phyloP scores from a whole-genome alignment of 108 stramenopile species.

The Nitzschia inconspicua region DNA sequence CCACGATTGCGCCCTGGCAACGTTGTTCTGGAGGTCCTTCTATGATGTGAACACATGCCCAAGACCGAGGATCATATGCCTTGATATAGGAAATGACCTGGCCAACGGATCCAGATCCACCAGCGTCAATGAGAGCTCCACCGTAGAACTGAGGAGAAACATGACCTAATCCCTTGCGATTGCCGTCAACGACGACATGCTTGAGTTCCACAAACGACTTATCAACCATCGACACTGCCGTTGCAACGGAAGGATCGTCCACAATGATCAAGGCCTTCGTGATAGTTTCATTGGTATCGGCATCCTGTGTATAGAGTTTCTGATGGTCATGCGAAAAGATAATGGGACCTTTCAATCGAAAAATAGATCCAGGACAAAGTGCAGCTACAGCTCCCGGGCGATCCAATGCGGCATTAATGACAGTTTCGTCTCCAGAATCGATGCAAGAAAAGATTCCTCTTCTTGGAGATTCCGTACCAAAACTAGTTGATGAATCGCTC shows the following conservation, averaged over 20 bases:
- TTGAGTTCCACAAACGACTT: not conserved
- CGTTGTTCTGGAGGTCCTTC: not conserved
- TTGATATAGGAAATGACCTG: not conserved
- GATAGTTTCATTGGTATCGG: not conserved
- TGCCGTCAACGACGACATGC: not conserved
- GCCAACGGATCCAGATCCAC: not conserved
- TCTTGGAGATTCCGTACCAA: no score
- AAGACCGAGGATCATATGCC: not conserved
- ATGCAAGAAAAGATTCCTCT: no score
- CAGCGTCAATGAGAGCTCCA: conserved; percentile 1
- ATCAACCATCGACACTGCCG: not conserved
- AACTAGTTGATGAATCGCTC: no score
- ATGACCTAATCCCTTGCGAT: not conserved
- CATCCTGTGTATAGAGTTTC: conserved; percentile 1
- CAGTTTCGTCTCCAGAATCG: not conserved
- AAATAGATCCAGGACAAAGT: not conserved
- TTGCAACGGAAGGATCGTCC: not conserved
- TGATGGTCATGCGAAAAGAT: not conserved
- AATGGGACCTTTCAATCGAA: not conserved
- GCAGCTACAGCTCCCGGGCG: not conserved
- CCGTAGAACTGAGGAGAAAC: no score
- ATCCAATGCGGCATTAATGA: not conserved
- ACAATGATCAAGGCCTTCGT: not conserved
- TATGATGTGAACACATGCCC: not conserved
- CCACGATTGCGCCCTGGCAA: not conserved